A percentile compares a stretch with the other conserved stretches of the same genome.
Conservation (phyloP, 148 eudicot genomes). For the Rhododendron griersonianum region DNA sequence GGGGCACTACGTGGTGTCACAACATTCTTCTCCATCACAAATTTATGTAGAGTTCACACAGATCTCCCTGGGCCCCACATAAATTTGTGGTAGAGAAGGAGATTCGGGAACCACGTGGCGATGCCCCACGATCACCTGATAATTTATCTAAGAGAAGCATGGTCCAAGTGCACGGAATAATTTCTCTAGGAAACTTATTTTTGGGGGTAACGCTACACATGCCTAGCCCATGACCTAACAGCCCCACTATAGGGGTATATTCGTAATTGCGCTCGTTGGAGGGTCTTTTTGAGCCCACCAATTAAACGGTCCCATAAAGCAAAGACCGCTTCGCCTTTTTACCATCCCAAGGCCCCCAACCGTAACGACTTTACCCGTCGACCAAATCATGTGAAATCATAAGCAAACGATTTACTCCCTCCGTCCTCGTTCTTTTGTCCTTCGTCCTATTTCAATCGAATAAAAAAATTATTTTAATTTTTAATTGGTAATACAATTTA, state of each 20-base stretch:
- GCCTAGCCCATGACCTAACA: background rate
- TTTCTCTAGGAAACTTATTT: background rate
- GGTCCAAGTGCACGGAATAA: background rate
- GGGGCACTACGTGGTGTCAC: background rate
- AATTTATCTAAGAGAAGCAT: background rate
- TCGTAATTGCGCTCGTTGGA: background rate
- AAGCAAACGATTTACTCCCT: background rate
- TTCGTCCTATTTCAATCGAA: too few relatives aligned
- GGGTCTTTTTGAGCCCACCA: background rate
- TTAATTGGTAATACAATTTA: too few relatives aligned
- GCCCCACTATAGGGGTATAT: background rate
- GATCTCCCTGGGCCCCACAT: background rate
- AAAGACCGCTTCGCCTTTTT: background rate
- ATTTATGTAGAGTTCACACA: background rate
- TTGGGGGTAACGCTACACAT: background rate
- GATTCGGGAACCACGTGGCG: background rate
- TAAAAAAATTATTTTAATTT: too few relatives aligned
- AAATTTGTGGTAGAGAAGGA: too few relatives aligned
- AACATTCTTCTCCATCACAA: background rate
- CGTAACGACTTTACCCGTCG: conserved; percentile 7
- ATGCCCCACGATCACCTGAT: background rate
- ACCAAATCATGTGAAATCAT: background rate
- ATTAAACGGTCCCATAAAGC: background rate
- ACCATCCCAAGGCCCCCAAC: background rate
- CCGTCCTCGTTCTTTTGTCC: too few relatives aligned